phyloP scores from a whole-genome alignment of 306 rosid species.

The Bauhinia variegata region DNA sequence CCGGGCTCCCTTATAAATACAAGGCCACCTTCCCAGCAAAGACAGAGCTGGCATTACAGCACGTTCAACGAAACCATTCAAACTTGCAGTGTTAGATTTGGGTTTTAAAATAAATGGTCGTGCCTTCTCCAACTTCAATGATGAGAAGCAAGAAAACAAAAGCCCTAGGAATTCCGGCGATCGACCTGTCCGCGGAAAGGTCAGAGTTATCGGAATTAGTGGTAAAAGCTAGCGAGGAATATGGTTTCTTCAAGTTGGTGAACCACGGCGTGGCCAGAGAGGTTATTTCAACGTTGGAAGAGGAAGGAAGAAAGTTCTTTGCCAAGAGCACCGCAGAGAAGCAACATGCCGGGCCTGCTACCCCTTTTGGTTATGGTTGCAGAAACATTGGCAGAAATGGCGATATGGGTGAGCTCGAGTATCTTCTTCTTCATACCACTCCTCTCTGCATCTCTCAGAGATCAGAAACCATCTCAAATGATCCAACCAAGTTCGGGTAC shows the following conservation, averaged over 20 bases:
- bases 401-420: slow-evolving; percentile 89
- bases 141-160: slow-evolving; percentile 68
- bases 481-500: slow-evolving; percentile 81
- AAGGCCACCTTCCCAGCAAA: too few species aligned
- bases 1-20: not conserved
- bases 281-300: slow-evolving; percentile 60
- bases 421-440: slow-evolving; percentile 75
- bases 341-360: slow-evolving; percentile 61
- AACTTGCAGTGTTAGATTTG: too few species aligned
- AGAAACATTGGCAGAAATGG: slow-evolving; percentile 86
- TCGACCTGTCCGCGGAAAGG: slow-evolving; percentile 68
- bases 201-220: slow-evolving; percentile 53
- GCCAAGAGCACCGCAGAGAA: slow-evolving; percentile 56
- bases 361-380: slow-evolving; percentile 90
- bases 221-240: slow-evolving; percentile 71
- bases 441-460: slow-evolving; percentile 52
- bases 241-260: slow-evolving; percentile 82
- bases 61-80: too few species aligned
- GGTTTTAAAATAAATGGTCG: slow-evolving; percentile 63
- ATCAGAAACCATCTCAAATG: slow-evolving; percentile 56
- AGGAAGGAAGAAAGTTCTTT: slow-evolving; percentile 63
- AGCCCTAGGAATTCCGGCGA: slow-evolving; percentile 72
- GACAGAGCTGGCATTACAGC: too few species aligned
- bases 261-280: slow-evolving; percentile 70
- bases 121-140: slow-evolving; percentile 56